phyloP scores from a whole-genome alignment of 164 flowering plant genomes.

The Magnolia sinica region DNA sequence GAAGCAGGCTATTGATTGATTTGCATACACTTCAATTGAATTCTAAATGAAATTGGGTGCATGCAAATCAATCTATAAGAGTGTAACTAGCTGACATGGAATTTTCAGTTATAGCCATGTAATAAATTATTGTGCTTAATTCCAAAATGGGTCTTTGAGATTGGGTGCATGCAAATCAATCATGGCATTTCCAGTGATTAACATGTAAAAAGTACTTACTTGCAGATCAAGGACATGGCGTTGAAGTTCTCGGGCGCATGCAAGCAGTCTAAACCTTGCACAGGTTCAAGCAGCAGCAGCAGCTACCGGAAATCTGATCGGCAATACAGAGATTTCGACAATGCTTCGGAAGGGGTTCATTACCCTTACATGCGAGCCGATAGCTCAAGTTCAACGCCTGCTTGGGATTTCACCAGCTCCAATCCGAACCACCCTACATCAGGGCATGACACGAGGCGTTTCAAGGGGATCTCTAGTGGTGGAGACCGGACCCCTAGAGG shows the following conservation, averaged over 20 bases:
- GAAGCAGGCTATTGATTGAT: too few relatives aligned
- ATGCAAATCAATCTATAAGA: background rate
- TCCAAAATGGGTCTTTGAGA: too few relatives aligned
- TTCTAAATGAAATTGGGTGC: background rate
- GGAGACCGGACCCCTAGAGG: conserved; percentile 50
- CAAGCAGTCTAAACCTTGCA: conserved; percentile 67
- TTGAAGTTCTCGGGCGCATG: conserved; percentile 76
- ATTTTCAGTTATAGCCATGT: background rate
- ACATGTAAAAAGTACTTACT: background rate
- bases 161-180: background rate
- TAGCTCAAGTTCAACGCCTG: conserved; percentile 84
- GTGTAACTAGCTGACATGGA: background rate
- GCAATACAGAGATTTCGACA: conserved; percentile 67
- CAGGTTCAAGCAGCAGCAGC: conserved; percentile 33
- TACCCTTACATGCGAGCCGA: conserved; percentile 60
- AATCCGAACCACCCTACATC: conserved; percentile 19
- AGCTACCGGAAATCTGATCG: conserved; percentile 46
- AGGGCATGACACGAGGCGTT: conserved; percentile 23
- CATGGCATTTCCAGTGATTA: background rate
- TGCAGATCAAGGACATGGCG: conserved; percentile 98
- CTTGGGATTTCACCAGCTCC: conserved; percentile 70
- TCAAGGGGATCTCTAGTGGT: conserved; percentile 34
- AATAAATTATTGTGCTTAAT: background rate
- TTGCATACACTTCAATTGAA: too few relatives aligned
- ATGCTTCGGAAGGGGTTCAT: conserved; percentile 71